Evolutionary conservation across 257 asterid genomes (phyloP).

Genomic region (Solanum ossicruentum): DNA sequence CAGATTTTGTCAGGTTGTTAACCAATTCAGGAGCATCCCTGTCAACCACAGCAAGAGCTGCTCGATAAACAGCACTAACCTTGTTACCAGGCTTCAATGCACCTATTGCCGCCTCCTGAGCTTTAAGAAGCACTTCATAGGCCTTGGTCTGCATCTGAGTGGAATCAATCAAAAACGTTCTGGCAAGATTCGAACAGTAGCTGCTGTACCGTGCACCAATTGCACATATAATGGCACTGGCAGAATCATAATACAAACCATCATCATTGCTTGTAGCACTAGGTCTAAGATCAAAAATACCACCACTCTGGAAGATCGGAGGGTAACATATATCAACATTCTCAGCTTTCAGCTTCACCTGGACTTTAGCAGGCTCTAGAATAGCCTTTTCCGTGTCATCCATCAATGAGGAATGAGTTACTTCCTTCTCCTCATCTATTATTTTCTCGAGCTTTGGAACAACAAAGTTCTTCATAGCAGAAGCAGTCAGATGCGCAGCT

Average conservation of each 20-base stretch:
- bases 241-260: constrained; percentile 11
- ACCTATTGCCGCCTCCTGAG: constrained; percentile 7
- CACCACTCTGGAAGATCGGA: constrained; percentile 58
- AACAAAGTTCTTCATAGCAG: constrained; percentile 19
- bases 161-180: constrained; percentile 16
- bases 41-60: constrained; percentile 9
- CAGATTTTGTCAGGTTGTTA: constrained; percentile 8
- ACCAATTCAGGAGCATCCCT: constrained; percentile 15
- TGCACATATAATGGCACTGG: constrained; percentile 21
- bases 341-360: constrained; percentile 60
- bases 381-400: constrained; percentile 68
- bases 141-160: constrained; percentile 11
- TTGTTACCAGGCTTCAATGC: constrained; percentile 13
- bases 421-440: constrained; percentile 66
- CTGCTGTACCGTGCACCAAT: constrained; percentile 16
- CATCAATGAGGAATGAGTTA: constrained; percentile 52
- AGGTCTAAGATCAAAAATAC: constrained; percentile 14
- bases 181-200: constrained; percentile 18
- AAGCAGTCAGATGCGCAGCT: constrained; percentile 15
- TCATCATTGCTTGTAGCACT: constrained; percentile 18
- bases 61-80: constrained; percentile 6
- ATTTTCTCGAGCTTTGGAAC: constrained; percentile 21
- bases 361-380: constrained; percentile 47
- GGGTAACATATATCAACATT: constrained; percentile 82
- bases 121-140: constrained; percentile 14